Percentiles rank a stretch among this genome's conserved stretches.
These are phyloP conservation scores for Pseudogymnoascus sp. DNA, from an alignment of 2,329 filamentous ascomycete species.

Conservation along the genomic window DNA sequence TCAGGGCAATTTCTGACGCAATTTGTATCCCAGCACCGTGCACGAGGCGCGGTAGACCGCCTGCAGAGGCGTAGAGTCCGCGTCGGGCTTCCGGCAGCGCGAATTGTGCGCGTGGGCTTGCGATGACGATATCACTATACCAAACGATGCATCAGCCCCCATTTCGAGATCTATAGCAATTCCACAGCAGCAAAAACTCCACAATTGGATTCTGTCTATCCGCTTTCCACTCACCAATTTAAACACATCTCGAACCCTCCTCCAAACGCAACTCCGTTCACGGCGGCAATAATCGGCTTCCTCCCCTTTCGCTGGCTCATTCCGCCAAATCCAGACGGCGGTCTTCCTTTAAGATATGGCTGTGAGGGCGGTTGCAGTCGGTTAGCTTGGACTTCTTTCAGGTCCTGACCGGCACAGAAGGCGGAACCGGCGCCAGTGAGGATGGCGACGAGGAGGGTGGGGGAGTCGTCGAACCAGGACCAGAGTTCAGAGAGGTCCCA, in stretches of 20 bases:
- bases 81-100: constrained; percentile 48
- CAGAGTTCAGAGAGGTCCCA: constrained; percentile 41
- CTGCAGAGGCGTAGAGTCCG: constrained; percentile 48
- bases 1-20: constrained; percentile 28
- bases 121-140: constrained; percentile 49
- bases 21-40: constrained; percentile 28
- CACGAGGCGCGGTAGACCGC: constrained; percentile 34
- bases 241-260: constrained; percentile 49
- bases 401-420: constrained; percentile 47
- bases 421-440: constrained; percentile 44
- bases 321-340: constrained; percentile 43
- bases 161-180: neutral
- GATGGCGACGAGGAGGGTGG: constrained; percentile 38
- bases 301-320: constrained; percentile 47
- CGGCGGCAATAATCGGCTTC: constrained; percentile 51
- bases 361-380: constrained; percentile 16
- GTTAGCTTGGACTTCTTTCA: constrained; percentile 29
- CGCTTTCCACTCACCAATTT: constrained; percentile 36
- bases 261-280: constrained; percentile 48
- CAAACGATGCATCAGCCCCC: constrained; percentile 21
- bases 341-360: constrained; percentile 29
- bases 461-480: constrained; percentile 45
- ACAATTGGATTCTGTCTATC: neutral
- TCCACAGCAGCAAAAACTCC: neutral
- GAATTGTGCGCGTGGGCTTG: constrained; percentile 42